Evolutionary conservation across 1,139 yeast species (phyloP).

Genomic region (Blastobotrys buckinghamii): DNA sequence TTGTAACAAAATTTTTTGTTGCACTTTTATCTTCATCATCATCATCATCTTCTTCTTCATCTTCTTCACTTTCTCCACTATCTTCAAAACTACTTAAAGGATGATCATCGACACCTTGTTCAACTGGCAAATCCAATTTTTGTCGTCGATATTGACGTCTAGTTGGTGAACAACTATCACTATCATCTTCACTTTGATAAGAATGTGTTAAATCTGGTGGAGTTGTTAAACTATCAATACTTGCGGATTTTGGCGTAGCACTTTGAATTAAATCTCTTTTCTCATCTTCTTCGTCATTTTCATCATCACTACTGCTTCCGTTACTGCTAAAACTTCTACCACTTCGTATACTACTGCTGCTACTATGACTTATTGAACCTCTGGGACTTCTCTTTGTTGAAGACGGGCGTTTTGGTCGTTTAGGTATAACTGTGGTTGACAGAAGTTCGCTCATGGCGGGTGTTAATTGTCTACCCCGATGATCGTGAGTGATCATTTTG

Average conservation of each 20-base stretch:
- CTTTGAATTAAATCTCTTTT: neutral
- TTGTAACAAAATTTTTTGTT: conserved; percentile 22
- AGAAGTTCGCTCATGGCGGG: conserved; percentile 24
- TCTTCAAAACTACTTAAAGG: conserved; percentile 8
- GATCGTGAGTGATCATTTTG: conserved; percentile 19
- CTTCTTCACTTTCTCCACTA: conserved; percentile 2
- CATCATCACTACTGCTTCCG: conserved; percentile 11
- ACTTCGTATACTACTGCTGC: neutral
- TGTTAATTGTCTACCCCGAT: conserved; percentile 21
- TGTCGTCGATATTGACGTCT: neutral
- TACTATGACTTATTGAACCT: neutral
- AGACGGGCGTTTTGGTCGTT: neutral
- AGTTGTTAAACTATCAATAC: no score
- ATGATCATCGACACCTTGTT: conserved; percentile 8
- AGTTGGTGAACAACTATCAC: neutral
- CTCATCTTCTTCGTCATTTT: conserved; percentile 2
- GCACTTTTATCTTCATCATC: conserved; percentile 8
- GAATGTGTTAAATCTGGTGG: no score
- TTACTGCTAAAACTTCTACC: neutral
- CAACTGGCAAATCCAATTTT: conserved; percentile 3
- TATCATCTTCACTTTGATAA: neutral
- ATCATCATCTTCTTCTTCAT: conserved; percentile 8
- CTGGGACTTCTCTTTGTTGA: no score
- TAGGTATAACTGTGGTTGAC: conserved; percentile 23
- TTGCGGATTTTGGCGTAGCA: no score